Evolutionary conservation across 2,329 filamentous ascomycete species (phyloP).

Genomic region (Blastomyces emzantsi): DNA sequence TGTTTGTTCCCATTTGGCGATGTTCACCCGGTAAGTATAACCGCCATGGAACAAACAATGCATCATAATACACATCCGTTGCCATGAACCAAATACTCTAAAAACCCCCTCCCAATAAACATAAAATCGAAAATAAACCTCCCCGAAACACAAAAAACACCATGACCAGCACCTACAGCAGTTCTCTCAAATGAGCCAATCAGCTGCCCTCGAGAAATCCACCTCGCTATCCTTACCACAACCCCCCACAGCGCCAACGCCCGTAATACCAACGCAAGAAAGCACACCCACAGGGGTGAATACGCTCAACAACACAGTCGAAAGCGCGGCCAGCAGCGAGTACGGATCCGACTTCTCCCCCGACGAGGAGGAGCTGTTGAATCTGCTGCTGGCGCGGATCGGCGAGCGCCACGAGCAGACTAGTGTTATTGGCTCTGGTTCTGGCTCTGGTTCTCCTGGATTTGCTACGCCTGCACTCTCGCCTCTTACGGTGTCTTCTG

Average conservation of each 20-base stretch:
- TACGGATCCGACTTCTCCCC: slow-evolving; percentile 56
- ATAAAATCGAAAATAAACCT: background rate
- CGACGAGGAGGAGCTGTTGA: slow-evolving; percentile 48
- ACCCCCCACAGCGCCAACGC: background rate
- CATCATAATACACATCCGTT: background rate
- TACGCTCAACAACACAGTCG: background rate
- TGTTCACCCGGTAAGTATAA: background rate
- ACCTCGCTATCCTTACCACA: too few relatives aligned
- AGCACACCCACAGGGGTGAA: background rate
- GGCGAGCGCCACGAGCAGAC: slow-evolving; percentile 22
- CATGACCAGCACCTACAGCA: background rate
- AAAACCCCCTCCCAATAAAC: too few relatives aligned
- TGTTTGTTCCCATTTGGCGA: too few relatives aligned
- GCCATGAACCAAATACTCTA: background rate
- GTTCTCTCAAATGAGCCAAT: slow-evolving; percentile 3
- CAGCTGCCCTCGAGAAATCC: background rate
- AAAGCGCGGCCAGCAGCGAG: slow-evolving; percentile 37
- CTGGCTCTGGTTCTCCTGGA: background rate
- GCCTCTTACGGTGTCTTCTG: background rate
- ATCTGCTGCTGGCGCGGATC: slow-evolving; percentile 42
- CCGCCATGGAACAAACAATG: background rate
- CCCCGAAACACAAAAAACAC: background rate
- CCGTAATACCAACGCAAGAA: background rate
- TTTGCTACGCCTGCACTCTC: background rate
- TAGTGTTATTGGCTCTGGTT: background rate